Conservation (phyloP, 2,329 filamentous ascomycete species). For the Colletotrichum sp. region DNA sequence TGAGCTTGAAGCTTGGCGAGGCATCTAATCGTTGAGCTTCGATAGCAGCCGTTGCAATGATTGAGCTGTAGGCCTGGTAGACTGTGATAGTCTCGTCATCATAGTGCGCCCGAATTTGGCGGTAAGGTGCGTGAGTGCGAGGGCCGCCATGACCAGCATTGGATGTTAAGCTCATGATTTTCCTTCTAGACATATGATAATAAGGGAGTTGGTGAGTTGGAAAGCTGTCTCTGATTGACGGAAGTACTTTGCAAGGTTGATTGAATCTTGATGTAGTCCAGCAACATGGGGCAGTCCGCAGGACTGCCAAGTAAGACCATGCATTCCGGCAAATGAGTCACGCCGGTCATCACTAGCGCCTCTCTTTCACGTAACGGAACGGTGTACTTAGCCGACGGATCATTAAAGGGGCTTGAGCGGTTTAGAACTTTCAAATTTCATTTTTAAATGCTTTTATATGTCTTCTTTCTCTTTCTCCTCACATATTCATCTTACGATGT, state of each 20-base stretch:
- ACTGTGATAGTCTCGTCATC: conserved; percentile 59
- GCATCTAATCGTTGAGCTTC: conserved; percentile 54
- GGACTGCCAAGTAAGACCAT: not conserved
- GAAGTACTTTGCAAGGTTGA: not conserved
- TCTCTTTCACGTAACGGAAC: fast-evolving
- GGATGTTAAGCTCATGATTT: too few species aligned
- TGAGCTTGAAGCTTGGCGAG: conserved; percentile 55
- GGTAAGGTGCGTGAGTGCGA: conserved; percentile 17
- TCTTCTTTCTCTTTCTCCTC: not conserved
- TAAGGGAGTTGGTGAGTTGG: not conserved
- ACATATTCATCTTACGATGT: not conserved
- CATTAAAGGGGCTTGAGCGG: fast-evolving
- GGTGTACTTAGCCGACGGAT: not conserved
- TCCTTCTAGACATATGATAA: not conserved
- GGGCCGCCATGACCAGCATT: too few species aligned
- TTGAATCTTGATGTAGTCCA: fast-evolving
- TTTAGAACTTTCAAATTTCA: not conserved
- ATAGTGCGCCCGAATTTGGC: conserved; percentile 58
- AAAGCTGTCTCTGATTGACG: not conserved
- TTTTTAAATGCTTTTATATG: not conserved
- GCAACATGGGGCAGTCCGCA: not conserved
- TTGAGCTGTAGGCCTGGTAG: conserved; percentile 64
- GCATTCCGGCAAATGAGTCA: not conserved
- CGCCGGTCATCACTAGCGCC: not conserved
- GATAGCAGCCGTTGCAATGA: conserved; percentile 60